Evolutionary conservation across 371 early-diverging fungal species (phyloP).

Genomic region (Vairimorpha necatrix): DNA sequence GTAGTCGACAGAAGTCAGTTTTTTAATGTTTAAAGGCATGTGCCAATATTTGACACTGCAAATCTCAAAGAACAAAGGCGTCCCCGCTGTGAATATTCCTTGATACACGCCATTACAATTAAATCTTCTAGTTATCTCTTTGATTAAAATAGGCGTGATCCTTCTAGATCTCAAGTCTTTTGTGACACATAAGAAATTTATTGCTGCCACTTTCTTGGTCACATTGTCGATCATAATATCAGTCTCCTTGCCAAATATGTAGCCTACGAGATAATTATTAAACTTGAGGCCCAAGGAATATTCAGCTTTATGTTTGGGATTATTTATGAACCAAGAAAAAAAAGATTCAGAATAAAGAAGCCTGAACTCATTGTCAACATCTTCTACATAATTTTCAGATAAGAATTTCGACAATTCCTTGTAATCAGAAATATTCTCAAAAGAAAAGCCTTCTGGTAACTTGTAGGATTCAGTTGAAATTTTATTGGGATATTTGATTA

Average conservation of each 20-base stretch:
- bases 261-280: slow-evolving; percentile 53
- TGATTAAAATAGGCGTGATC: slow-evolving; percentile 91
- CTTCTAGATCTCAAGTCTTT: slow-evolving; percentile 85
- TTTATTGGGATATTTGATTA: slow-evolving; percentile 15
- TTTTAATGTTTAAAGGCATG: slow-evolving; percentile 44
- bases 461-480: not conserved
- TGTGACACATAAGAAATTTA: slow-evolving; percentile 94
- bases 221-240: slow-evolving; percentile 30
- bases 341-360: slow-evolving; percentile 55
- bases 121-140: slow-evolving; percentile 86
- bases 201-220: slow-evolving; percentile 64
- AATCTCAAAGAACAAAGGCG: slow-evolving; percentile 79
- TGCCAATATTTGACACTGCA: slow-evolving; percentile 70
- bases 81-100: slow-evolving; percentile 91
- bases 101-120: slow-evolving; percentile 85
- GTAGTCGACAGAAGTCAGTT: slow-evolving; percentile 42
- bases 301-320: slow-evolving; percentile 34
- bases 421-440: slow-evolving; percentile 40
- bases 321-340: slow-evolving; percentile 49
- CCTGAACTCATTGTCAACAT: slow-evolving; percentile 30
- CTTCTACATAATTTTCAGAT: slow-evolving; percentile 59
- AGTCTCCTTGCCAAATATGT: slow-evolving; percentile 59
- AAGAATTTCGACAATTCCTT: slow-evolving; percentile 45
- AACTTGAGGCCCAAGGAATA: slow-evolving; percentile 53
- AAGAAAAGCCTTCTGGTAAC: slow-evolving; percentile 43